Evolutionary conservation across 495 filamentous ascomycete species (phyloP).

Genomic region (Xanthoparmelia taractica): DNA sequence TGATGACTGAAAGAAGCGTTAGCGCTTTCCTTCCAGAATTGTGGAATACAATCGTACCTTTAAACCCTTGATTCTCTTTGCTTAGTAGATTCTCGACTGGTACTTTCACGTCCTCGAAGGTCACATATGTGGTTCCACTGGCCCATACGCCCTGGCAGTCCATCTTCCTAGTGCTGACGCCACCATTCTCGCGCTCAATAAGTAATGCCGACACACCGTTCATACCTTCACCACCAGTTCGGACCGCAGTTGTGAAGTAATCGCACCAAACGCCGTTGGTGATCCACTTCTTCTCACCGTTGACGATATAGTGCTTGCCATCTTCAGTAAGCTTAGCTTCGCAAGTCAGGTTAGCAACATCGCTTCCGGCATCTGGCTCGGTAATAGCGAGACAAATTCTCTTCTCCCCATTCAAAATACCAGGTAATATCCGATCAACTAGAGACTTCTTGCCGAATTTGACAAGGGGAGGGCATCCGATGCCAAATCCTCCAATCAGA

Average conservation of each 20-base stretch:
- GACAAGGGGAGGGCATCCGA: constrained; percentile 83
- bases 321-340: constrained; percentile 89
- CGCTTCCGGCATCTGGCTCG: constrained; percentile 72
- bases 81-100: constrained; percentile 96
- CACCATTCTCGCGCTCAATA: constrained; percentile 70
- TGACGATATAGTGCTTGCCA: constrained; percentile 98
- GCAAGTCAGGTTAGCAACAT: constrained; percentile 91
- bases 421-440: constrained; percentile 76
- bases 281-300: constrained; percentile 99
- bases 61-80: constrained; percentile 98
- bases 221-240: constrained; percentile 81
- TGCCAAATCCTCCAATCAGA: constrained; percentile 87
- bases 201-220: constrained; percentile 83
- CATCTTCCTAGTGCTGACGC: constrained; percentile 89
- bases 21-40: constrained; percentile 15
- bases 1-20: constrained; percentile 53
- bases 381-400: constrained; percentile 86
- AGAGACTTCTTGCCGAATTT: constrained; percentile 87
- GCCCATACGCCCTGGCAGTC: constrained; percentile 98
- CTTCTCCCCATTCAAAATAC: constrained; percentile 85
- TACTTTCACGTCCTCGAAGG: constrained; percentile 97
- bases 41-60: constrained; percentile 39
- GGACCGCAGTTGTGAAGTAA: constrained; percentile 95
- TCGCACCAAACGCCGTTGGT: constrained; percentile 95
- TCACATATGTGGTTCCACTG: constrained; percentile 90